Conservation (phyloP, 2,329 filamentous ascomycete species). For the Grosmannia huntii region DNA sequence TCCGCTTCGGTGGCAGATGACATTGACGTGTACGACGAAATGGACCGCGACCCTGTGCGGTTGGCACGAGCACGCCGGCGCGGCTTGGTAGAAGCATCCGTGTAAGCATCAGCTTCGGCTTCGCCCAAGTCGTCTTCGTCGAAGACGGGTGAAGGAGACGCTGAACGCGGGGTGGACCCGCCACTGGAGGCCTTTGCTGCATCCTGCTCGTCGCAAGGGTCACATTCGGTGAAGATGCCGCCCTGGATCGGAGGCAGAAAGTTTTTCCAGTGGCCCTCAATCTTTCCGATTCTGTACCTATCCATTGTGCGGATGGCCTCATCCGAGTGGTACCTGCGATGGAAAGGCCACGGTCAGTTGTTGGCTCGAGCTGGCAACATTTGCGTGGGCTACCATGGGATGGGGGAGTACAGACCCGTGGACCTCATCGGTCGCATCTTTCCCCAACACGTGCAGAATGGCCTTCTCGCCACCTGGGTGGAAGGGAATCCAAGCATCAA, state of each 20-base stretch:
- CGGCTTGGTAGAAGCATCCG: not conserved
- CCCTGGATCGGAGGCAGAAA: slow-evolving; percentile 88
- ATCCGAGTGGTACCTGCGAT: slow-evolving; percentile 61
- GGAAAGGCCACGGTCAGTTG: not conserved
- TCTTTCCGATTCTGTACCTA: slow-evolving; percentile 68
- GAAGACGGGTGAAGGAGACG: slow-evolving; percentile 36
- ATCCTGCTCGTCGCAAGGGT: slow-evolving; percentile 31
- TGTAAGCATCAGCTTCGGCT: not conserved
- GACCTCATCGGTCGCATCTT: slow-evolving; percentile 90
- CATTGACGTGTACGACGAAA: slow-evolving; percentile 47
- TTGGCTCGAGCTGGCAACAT: too few species aligned
- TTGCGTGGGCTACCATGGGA: not conserved
- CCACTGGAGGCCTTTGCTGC: not conserved
- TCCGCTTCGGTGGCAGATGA: slow-evolving; percentile 32
- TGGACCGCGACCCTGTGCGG: slow-evolving; percentile 17
- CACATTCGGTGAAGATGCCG: slow-evolving; percentile 49
- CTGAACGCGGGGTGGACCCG: slow-evolving; percentile 16
- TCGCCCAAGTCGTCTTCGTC: slow-evolving; percentile 21
- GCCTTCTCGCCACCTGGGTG: slow-evolving; percentile 88
- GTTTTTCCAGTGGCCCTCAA: slow-evolving; percentile 74
- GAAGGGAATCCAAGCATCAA: slow-evolving; percentile 77
- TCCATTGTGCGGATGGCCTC: slow-evolving; percentile 67
- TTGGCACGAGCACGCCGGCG: not conserved
- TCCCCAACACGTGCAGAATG: slow-evolving; percentile 84
- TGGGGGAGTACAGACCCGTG: slow-evolving; percentile 51